Evolutionary conservation across 139 green algal genomes (phyloP).

Genomic region (Chlamydomonas schloesseri): DNA sequence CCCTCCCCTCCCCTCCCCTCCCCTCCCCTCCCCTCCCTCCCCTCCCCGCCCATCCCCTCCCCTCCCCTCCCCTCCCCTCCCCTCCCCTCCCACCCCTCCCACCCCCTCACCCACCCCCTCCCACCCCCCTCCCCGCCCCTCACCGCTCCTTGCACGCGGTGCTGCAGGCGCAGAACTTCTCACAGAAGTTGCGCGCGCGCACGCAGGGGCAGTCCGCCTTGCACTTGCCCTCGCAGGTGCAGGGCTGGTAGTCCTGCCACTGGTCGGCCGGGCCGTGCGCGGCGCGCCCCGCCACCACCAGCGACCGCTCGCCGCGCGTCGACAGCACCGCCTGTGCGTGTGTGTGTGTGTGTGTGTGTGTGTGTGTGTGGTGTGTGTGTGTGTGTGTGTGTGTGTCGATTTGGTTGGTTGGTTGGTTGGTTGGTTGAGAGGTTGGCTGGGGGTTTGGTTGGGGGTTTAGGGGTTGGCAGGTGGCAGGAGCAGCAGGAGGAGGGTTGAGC

Average conservation of each 20-base stretch:
- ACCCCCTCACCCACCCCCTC: not conserved
- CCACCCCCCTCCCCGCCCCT: not conserved
- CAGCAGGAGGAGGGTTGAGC: too few relatives aligned
- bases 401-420: too few relatives aligned
- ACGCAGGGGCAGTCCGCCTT: conserved; percentile 61
- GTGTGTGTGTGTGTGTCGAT: too few relatives aligned
- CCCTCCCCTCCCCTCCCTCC: too few relatives aligned
- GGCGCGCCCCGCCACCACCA: conserved; percentile 10
- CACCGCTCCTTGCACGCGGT: conserved; percentile 56
- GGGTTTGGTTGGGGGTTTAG: too few relatives aligned
- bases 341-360: not conserved
- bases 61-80: too few relatives aligned
- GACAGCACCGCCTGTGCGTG: conserved; percentile 13
- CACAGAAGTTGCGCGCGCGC: conserved; percentile 70
- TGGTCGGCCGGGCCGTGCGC: conserved; percentile 14
- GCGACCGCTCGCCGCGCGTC: not conserved
- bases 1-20: too few relatives aligned
- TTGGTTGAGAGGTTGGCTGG: too few relatives aligned
- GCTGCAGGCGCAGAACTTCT: conserved; percentile 76
- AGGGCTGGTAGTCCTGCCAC: conserved; percentile 60
- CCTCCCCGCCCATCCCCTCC: too few relatives aligned
- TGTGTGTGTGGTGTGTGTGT: not conserved
- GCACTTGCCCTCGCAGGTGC: conserved; percentile 54
- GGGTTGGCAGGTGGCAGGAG: too few relatives aligned
- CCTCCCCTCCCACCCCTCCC: too few relatives aligned